Conservation (phyloP, 305 asterid species). For the Fraxinus sp. region DNA sequence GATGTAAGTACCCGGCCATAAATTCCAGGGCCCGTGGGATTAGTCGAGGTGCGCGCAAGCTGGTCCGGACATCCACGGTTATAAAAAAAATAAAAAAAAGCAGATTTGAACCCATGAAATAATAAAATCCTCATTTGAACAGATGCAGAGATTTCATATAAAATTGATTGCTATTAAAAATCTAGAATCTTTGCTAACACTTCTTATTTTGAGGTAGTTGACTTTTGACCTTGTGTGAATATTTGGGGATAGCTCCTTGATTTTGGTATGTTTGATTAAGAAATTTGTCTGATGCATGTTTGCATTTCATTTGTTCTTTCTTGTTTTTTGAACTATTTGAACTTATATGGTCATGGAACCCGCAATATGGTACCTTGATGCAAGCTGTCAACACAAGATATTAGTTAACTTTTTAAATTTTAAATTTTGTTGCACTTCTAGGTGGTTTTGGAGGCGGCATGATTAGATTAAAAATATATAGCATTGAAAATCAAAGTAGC, state of each 20-base stretch:
- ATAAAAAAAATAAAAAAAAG: neutral
- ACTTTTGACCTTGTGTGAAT: neutral
- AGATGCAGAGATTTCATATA: slow-evolving; percentile 15
- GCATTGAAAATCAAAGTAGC: slow-evolving; percentile 15
- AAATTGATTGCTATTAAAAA: neutral
- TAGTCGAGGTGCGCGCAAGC: too few species aligned
- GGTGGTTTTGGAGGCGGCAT: slow-evolving; percentile 13
- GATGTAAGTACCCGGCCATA: too few species aligned
- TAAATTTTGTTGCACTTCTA: slow-evolving; percentile 10
- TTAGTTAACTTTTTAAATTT: slow-evolving; percentile 11
- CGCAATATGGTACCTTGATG: neutral
- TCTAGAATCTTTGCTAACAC: neutral
- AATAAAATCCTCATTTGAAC: slow-evolving; percentile 10
- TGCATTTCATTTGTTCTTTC: neutral
- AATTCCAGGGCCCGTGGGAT: too few species aligned
- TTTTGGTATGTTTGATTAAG: slow-evolving; percentile 15
- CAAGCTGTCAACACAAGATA: neutral
- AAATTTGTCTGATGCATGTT: neutral
- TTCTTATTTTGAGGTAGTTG: neutral
- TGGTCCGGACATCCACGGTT: too few species aligned
- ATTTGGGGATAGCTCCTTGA: slow-evolving; percentile 1
- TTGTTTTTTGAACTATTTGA: slow-evolving; percentile 11
- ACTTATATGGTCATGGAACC: neutral
- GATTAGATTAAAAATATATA: neutral
- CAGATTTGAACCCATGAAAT: slow-evolving; percentile 4